phyloP scores from a whole-genome alignment of 345 rosid species.

The Cardamine occulta region DNA sequence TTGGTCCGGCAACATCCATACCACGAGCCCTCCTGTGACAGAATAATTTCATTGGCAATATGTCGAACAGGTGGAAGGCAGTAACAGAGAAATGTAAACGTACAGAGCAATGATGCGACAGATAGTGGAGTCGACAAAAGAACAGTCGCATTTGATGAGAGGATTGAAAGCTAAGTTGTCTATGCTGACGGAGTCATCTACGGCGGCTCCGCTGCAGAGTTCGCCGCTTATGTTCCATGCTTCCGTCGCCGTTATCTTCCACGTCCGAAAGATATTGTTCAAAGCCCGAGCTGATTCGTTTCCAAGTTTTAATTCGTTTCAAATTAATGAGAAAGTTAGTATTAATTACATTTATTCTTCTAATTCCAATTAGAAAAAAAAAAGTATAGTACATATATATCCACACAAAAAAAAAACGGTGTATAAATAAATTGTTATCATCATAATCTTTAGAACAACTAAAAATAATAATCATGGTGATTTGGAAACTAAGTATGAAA shows the following conservation, averaged over 20 bases:
- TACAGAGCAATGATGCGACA: conserved; percentile 45
- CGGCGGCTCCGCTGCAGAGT: conserved; percentile 60
- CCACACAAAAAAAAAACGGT: too few species aligned
- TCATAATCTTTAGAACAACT: too few species aligned
- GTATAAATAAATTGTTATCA: too few species aligned
- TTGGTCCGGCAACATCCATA: conserved; percentile 33
- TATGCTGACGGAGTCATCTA: conserved; percentile 28
- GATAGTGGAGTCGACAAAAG: conserved; percentile 38
- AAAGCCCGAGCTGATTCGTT: conserved; percentile 46
- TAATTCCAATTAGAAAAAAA: not conserved
- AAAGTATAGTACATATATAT: not conserved
- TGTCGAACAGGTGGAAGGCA: conserved; percentile 34
- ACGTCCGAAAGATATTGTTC: conserved; percentile 54
- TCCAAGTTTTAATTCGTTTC: not conserved
- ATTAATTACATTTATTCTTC: not conserved
- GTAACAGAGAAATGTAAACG: not conserved
- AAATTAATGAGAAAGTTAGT: not conserved
- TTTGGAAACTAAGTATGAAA: not conserved
- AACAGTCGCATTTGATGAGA: conserved; percentile 65
- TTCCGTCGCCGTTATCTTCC: conserved; percentile 44
- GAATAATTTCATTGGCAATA: not conserved
- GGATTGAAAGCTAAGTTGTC: conserved; percentile 45
- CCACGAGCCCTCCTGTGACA: conserved; percentile 43
- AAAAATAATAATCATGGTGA: not conserved
- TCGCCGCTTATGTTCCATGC: conserved; percentile 65